phyloP scores from a whole-genome alignment of 2,329 filamentous ascomycete species.

The Blastomyces silverae region DNA sequence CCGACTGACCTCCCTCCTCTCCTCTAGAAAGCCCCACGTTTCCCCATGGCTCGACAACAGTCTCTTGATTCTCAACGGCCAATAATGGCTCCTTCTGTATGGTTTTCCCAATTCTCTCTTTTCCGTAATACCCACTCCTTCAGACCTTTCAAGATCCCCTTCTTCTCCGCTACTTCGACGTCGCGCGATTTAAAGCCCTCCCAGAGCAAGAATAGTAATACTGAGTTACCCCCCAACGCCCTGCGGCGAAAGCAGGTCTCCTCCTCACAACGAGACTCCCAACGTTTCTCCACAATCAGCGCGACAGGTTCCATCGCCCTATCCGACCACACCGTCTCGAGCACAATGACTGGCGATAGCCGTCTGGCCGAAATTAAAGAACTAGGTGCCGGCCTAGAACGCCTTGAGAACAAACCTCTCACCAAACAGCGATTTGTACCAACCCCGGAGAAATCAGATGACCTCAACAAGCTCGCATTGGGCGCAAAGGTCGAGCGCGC shows the following conservation, averaged over 20 bases:
- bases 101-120: conserved; percentile 22
- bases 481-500: conserved; percentile 87
- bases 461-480: conserved; percentile 77
- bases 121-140: conserved; percentile 17
- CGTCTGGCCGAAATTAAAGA: conserved; percentile 61
- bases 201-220: background rate
- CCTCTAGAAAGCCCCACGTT: background rate
- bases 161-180: conserved; percentile 12
- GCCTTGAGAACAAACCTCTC: conserved; percentile 84
- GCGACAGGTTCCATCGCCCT: conserved; percentile 42
- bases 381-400: conserved; percentile 72
- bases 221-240: conserved; percentile 9
- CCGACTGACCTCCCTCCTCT: background rate
- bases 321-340: conserved; percentile 41
- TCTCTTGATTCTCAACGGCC: conserved; percentile 51
- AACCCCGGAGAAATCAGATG: conserved; percentile 70
- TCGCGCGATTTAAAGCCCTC: conserved; percentile 1
- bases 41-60: conserved; percentile 34
- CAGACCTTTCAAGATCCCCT: conserved; percentile 16
- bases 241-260: conserved; percentile 28
- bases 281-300: conserved; percentile 50
- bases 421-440: conserved; percentile 73
- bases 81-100: conserved; percentile 51
- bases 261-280: conserved; percentile 45
- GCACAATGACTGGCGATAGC: conserved; percentile 42